Evolutionary conservation across 208 protist genomes (phyloP).

Genomic region (Angomonas desouzai): DNA sequence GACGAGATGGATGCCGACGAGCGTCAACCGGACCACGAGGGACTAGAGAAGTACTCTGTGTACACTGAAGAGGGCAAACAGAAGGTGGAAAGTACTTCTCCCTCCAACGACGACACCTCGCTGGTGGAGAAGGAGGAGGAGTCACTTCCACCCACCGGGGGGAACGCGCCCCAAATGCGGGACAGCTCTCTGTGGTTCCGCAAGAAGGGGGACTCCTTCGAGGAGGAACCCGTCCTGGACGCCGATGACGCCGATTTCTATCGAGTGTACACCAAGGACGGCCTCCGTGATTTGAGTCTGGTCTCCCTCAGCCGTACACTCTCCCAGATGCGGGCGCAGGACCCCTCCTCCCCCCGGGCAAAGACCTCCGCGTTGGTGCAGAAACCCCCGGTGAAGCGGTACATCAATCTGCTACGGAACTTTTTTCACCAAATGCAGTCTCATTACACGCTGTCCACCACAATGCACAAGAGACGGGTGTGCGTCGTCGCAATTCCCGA

Average conservation of each 20-base stretch:
- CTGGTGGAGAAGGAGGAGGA: neutral
- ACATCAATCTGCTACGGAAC: constrained; percentile 35
- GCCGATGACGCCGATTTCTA: constrained; percentile 75
- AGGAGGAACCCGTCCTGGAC: constrained; percentile 17
- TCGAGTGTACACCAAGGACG: constrained; percentile 53
- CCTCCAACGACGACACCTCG: neutral
- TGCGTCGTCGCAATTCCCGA: constrained; percentile 80
- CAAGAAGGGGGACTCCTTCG: neutral
- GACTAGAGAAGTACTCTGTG: neutral
- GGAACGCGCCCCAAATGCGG: neutral
- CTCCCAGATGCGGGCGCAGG: constrained; percentile 7
- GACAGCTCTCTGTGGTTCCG: constrained; percentile 2
- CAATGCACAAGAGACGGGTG: constrained; percentile 56
- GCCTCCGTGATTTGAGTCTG: constrained; percentile 17
- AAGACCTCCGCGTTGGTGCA: constrained; percentile 12
- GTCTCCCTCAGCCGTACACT: constrained; percentile 1
- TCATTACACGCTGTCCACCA: constrained; percentile 80
- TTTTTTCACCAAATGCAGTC: constrained; percentile 78
- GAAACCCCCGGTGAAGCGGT: constrained; percentile 25
- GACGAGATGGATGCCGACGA: constrained; percentile 35
- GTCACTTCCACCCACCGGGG: neutral
- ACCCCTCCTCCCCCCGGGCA: neutral
- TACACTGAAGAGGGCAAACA: neutral
- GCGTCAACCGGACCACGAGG: constrained; percentile 4
- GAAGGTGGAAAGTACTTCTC: neutral